Evolutionary conservation across 495 filamentous ascomycete species (phyloP).

Genomic region (Podospora sp.): DNA sequence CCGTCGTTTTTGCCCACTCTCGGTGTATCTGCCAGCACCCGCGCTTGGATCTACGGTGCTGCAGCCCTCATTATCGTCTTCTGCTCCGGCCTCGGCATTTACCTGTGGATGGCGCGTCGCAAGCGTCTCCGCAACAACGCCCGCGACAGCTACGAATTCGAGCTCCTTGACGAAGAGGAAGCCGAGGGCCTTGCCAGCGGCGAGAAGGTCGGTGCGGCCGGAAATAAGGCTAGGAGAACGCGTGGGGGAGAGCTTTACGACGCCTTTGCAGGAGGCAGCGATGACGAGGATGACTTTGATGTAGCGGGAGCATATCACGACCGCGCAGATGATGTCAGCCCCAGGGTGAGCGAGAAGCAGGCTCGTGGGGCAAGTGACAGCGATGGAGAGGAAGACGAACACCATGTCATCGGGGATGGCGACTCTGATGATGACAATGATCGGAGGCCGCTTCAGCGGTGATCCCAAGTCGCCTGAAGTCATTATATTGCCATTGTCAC

Average conservation of each 20-base stretch:
- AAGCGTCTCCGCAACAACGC: slow-evolving; percentile 73
- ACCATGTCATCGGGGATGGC: slow-evolving; percentile 39
- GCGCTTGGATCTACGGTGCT: slow-evolving; percentile 93
- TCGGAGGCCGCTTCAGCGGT: slow-evolving; percentile 6
- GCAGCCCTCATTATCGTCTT: slow-evolving; percentile 82
- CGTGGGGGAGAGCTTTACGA: slow-evolving; percentile 88
- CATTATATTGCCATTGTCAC: too few species aligned
- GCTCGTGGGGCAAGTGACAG: slow-evolving; percentile 22
- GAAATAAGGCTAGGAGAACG: slow-evolving; percentile 47
- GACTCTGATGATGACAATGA: slow-evolving; percentile 33
- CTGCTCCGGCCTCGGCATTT: slow-evolving; percentile 75
- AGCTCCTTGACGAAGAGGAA: slow-evolving; percentile 85
- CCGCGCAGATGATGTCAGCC: slow-evolving; percentile 27
- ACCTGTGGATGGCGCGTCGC: slow-evolving; percentile 76
- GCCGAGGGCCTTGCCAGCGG: slow-evolving; percentile 52
- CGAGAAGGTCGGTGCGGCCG: slow-evolving; percentile 29
- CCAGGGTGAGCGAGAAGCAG: slow-evolving; percentile 28
- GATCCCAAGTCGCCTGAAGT: neutral
- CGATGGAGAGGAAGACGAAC: slow-evolving; percentile 55
- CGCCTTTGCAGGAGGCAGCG: slow-evolving; percentile 78
- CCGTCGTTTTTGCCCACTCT: slow-evolving; percentile 95
- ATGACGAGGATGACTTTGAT: slow-evolving; percentile 44
- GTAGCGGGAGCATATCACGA: slow-evolving; percentile 5
- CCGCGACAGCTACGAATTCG: slow-evolving; percentile 91
- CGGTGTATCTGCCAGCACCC: slow-evolving; percentile 84